Evolutionary conservation across 768 basidiomycete genomes (phyloP), one percentile per base, ranked within the genome.

Genomic region (Mycena belliarum): DNA sequence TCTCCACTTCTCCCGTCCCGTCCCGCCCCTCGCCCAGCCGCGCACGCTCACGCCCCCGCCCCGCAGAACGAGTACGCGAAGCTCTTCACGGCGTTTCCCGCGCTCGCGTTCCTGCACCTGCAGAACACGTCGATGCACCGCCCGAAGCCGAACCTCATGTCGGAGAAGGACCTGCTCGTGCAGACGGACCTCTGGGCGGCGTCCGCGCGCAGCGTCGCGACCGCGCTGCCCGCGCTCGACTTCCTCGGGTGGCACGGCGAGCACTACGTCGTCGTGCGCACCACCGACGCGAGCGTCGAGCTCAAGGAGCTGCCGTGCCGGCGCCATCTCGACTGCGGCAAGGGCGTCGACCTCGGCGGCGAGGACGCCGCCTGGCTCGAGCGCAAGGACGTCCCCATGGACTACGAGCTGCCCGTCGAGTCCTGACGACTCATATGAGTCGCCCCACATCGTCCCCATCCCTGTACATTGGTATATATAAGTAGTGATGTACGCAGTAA

Each of bases 161-260:
- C 79, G 3, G 84, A 85, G 64, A 85, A 83, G 63, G 83, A 86
- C 40, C 83, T 80, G 57, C 76, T 75, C 58, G 65, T 82, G 20
- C 82, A 86, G 65, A 84, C 83, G 6, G 82, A 83, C 24, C 49
- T 77, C 20, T 87, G 85, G 84, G 72, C 75, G 35, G 74, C 77
- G 28, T 76, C 72, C 52, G 83, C 80, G 45, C 73, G 80, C 26
- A 75, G 73, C 60, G 77, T 88, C 51, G 84, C 85, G 1, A 68
- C 70, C 4, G 68, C 69, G 25, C 62, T 87, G 0, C 81, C 80
- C 5, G 77, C 78, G 24, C 65, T 88, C 28, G 86, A 88, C 70
- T 88, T 87, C 60, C 68, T 88, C 2, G 86, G 86, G n/a, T 88
- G 85, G 86, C 83, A 88, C 68, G 83, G 84, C 37, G 86, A 87